A percentile compares a stretch with the other conserved stretches of the same genome.
These are phyloP conservation scores for Penicillium alfredii DNA, from an alignment of 495 filamentous ascomycete genomes.

Conservation along the genomic window DNA sequence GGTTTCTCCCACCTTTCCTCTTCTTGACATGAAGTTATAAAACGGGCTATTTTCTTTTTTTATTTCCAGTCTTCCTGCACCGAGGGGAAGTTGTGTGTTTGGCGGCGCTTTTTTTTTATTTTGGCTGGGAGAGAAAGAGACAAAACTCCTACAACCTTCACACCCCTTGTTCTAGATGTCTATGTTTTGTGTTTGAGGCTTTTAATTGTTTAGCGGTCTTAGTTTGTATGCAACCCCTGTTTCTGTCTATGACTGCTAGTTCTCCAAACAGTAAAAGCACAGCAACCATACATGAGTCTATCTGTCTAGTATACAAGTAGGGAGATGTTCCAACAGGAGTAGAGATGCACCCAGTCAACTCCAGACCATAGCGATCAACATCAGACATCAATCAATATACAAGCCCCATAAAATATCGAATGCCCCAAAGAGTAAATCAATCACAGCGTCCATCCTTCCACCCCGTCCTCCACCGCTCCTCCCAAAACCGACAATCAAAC, in stretches of 20 bases:
- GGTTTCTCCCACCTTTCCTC: conserved; percentile 20
- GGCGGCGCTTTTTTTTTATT: conserved; percentile 17
- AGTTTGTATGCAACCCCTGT: conserved; percentile 24
- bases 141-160: conserved; percentile 16
- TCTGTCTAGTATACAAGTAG: too few relatives aligned
- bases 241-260: conserved; percentile 6
- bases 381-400: too few relatives aligned
- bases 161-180: conserved; percentile 27
- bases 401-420: too few relatives aligned
- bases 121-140: conserved; percentile 15
- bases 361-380: background rate
- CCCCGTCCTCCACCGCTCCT: conserved; percentile 90
- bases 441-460: conserved; percentile 78
- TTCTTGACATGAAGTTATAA: conserved; percentile 23
- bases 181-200: conserved; percentile 20
- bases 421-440: too few relatives aligned
- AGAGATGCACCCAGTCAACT: background rate
- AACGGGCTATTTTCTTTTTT: conserved; percentile 17
- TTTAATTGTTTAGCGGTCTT: conserved; percentile 31
- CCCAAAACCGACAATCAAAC: conserved; percentile 89
- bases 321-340: too few relatives aligned
- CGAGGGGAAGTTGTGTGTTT: conserved; percentile 22
- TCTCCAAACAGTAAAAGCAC: background rate
- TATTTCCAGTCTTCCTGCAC: conserved; percentile 13
- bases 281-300: background rate